Conservation (phyloP, 2,329 filamentous ascomycete species). For the Aspergillus latus region DNA sequence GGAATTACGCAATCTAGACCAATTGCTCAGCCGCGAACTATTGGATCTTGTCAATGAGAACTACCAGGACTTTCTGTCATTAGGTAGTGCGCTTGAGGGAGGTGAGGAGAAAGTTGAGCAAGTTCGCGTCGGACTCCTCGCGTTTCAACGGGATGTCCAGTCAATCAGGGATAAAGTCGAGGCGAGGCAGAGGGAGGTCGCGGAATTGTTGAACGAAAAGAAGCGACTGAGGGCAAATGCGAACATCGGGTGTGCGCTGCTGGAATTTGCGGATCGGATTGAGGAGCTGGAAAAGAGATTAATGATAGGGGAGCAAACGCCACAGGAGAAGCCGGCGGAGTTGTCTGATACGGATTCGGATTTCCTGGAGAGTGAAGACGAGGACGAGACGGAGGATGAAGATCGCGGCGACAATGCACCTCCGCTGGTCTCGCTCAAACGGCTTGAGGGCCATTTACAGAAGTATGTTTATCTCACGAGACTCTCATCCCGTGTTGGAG, state of each 20-base stretch:
- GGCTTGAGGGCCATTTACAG: slow-evolving; percentile 56
- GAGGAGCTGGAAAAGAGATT: slow-evolving; percentile 66
- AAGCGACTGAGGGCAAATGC: slow-evolving; percentile 63
- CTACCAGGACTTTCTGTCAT: slow-evolving; percentile 83
- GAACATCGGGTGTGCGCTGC: slow-evolving; percentile 55
- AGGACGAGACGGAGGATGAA: slow-evolving; percentile 39
- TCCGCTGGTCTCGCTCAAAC: slow-evolving; percentile 38
- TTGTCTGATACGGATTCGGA: slow-evolving; percentile 38
- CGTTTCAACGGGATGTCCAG: slow-evolving; percentile 79
- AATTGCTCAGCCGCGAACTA: slow-evolving; percentile 78
- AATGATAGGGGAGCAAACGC: slow-evolving; percentile 57
- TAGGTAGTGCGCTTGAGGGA: slow-evolving; percentile 78
- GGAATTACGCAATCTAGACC: slow-evolving; percentile 78
- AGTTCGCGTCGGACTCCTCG: slow-evolving; percentile 79
- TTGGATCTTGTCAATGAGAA: slow-evolving; percentile 94
- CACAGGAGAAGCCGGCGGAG: slow-evolving; percentile 16
- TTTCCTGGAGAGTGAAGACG: slow-evolving; percentile 35
- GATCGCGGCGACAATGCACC: slow-evolving; percentile 38
- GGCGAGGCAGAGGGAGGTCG: slow-evolving; percentile 63
- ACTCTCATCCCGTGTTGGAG: slow-evolving; percentile 52
- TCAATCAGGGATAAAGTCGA: slow-evolving; percentile 67
- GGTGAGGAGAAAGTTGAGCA: slow-evolving; percentile 92
- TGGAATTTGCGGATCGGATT: slow-evolving; percentile 48
- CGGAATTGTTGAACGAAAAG: slow-evolving; percentile 64
- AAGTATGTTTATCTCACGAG: slow-evolving; percentile 59